Conservation (phyloP, 176 grass and related monocot species). For the Bromus sterilis region DNA sequence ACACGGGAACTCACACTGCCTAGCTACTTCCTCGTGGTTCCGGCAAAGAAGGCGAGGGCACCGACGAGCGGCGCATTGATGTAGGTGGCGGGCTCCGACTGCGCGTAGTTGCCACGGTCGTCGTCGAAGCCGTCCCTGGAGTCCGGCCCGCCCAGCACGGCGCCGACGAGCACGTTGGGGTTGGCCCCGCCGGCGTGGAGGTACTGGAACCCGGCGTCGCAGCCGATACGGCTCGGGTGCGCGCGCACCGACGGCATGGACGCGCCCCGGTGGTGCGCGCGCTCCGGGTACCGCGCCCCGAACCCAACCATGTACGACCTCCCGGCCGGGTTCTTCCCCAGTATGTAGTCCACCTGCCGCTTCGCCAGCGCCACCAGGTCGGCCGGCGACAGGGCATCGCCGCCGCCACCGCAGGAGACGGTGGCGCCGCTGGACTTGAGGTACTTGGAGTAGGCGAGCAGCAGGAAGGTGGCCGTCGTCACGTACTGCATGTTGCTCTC, state of each 20-base stretch:
- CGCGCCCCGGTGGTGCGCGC: constrained; percentile 63
- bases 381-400: constrained; percentile 15
- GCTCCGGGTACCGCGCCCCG: constrained; percentile 32
- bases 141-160: constrained; percentile 62
- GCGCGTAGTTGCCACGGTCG: constrained; percentile 59
- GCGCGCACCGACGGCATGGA: constrained; percentile 52
- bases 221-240: constrained; percentile 35
- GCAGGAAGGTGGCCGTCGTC: constrained; percentile 67
- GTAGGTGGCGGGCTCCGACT: constrained; percentile 80
- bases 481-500: constrained; percentile 89
- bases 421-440: constrained; percentile 39
- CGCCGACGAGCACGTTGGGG: constrained; percentile 62
- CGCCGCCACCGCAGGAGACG: constrained; percentile 33
- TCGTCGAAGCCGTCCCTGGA: constrained; percentile 54
- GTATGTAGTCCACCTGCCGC: constrained; percentile 71
- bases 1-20: neutral
- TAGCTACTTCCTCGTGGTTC: constrained; percentile 12
- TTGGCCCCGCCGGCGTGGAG: constrained; percentile 48
- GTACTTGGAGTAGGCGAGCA: constrained; percentile 79
- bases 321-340: constrained; percentile 67
- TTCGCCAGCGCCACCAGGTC: constrained; percentile 60
- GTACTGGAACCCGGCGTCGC: constrained; percentile 75
- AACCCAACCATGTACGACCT: constrained; percentile 92
- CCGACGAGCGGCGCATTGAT: constrained; percentile 93
- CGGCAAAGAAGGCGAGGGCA: constrained; percentile 68